phyloP scores from a whole-genome alignment of 768 basidiomycete genomes.

The Tulasnella sp. region DNA sequence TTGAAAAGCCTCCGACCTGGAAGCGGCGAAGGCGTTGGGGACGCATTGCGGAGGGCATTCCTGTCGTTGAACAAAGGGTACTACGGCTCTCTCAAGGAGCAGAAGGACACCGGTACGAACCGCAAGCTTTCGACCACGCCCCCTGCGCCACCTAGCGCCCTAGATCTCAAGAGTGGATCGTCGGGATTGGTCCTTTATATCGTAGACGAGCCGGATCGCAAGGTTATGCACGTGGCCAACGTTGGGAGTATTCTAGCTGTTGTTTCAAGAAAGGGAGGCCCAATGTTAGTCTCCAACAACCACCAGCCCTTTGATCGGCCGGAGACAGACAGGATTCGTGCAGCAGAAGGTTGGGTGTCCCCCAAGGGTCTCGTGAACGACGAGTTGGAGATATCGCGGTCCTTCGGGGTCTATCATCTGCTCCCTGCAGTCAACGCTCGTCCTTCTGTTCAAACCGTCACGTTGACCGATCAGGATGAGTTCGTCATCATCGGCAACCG shows the following conservation, averaged over 20 bases:
- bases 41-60: slow-evolving; percentile 87
- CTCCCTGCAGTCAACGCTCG: slow-evolving; percentile 89
- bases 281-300: slow-evolving; percentile 70
- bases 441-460: slow-evolving; percentile 72
- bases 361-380: slow-evolving; percentile 90
- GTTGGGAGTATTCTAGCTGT: slow-evolving; percentile 88
- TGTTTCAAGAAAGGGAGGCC: slow-evolving; percentile 69
- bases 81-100: slow-evolving; percentile 59
- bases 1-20: slow-evolving; percentile 54
- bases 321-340: slow-evolving; percentile 85
- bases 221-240: slow-evolving; percentile 87
- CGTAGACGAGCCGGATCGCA: slow-evolving; percentile 49
- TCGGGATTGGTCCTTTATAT: slow-evolving; percentile 89
- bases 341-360: slow-evolving; percentile 93
- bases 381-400: slow-evolving; percentile 86
- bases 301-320: slow-evolving; percentile 89
- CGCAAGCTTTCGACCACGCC: slow-evolving; percentile 80
- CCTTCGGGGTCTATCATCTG: slow-evolving; percentile 90
- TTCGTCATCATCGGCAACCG: slow-evolving; percentile 95
- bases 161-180: slow-evolving; percentile 67
- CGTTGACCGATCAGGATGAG: slow-evolving; percentile 83
- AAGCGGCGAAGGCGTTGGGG: slow-evolving; percentile 58
- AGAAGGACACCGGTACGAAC: slow-evolving; percentile 38
- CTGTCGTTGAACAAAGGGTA: slow-evolving; percentile 81
- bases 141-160: slow-evolving; percentile 46